Conservation (phyloP, 495 filamentous ascomycete genomes). For the Penicillium paradoxum region DNA sequence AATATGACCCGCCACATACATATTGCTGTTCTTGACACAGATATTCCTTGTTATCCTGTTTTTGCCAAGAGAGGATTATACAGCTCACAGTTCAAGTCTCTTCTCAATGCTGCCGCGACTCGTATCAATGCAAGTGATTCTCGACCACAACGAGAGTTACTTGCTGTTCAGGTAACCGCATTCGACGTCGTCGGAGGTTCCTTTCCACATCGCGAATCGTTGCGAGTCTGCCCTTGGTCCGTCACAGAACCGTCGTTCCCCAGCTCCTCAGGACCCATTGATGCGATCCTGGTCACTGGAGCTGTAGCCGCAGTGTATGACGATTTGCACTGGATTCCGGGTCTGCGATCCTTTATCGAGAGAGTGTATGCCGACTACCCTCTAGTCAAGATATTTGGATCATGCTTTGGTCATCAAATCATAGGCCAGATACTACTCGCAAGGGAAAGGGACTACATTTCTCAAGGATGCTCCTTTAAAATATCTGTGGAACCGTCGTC, state of each 20-base stretch:
- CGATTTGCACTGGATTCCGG: conserved; percentile 14
- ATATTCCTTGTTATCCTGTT: conserved; percentile 13
- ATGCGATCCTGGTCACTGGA: conserved; percentile 22
- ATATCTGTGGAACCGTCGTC: conserved; percentile 5
- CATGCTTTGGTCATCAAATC: conserved; percentile 32
- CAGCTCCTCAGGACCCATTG: conserved; percentile 5
- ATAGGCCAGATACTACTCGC: conserved; percentile 21
- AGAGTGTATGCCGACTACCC: conserved; percentile 26
- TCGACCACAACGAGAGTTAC: neutral
- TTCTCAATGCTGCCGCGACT: conserved; percentile 21
- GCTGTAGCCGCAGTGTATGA: conserved; percentile 16
- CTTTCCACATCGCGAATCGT: conserved; percentile 7
- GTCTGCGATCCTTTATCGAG: conserved; percentile 8
- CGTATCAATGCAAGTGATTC: conserved; percentile 8
- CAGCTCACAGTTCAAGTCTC: conserved; percentile 23
- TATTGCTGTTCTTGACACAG: conserved; percentile 19
- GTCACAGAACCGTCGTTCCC: neutral
- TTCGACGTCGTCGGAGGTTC: conserved; percentile 18
- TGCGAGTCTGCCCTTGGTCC: neutral
- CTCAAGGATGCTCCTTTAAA: neutral
- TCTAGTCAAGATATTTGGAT: conserved; percentile 28
- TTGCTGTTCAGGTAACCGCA: conserved; percentile 12
- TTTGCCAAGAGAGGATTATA: conserved; percentile 25
- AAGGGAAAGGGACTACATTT: conserved; percentile 8
- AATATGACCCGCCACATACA: conserved; percentile 4